Base-by-base conservation (phyloP, 2,329 filamentous ascomycete genomes). In the Aspergillus persii region DNA sequence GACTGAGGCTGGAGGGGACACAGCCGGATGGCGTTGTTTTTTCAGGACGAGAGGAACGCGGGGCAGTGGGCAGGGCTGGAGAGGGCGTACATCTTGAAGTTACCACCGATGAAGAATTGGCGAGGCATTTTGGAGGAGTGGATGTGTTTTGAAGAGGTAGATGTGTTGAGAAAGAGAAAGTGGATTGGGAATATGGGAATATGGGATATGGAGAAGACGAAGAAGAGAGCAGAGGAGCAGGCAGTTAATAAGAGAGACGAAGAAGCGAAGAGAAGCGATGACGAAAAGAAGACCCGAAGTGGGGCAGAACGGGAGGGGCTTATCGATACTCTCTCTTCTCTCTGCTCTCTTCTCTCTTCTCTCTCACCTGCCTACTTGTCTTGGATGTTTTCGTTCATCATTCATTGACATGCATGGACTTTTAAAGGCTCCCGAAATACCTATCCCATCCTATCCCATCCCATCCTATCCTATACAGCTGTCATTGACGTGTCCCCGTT, bases 71-170 rank as follows among this genome's bases (percentile, higher is more conserved):
- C 15, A 44, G 44, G 1, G 18, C 46, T 54, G 56, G 61, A 63
- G 33, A 60, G 50, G 41, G 78, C 85, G 76, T 82, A 96, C 93
- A 98, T 98, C 86, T 99, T 98, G 84, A 98, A 98, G 89, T 99
- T 99, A 77, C 93, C 93, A 80, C 93, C 93, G 79, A 96, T 91
- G 79, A 96, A 96, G 85, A 96, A 96, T 84, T 92, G 90, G 84
- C 92, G 92, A 86, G 89, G 85, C 92, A 96, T 96, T 73, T 74
- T 91, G 85, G 44, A 8, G 1, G 18, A 23, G 2, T 23, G 18
- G 18, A 23, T 23, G 18, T 23, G 18, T 23, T 23, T 23, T 23
- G 18, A 23, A 23, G 18, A 23, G 18, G 18, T 1, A 23, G 18
- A 23, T 23, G 18, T 23, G 18, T 23, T 23, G 18, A 23, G 18